Conservation (phyloP, 306 rosid species). For the Quercus aquifolioides region DNA sequence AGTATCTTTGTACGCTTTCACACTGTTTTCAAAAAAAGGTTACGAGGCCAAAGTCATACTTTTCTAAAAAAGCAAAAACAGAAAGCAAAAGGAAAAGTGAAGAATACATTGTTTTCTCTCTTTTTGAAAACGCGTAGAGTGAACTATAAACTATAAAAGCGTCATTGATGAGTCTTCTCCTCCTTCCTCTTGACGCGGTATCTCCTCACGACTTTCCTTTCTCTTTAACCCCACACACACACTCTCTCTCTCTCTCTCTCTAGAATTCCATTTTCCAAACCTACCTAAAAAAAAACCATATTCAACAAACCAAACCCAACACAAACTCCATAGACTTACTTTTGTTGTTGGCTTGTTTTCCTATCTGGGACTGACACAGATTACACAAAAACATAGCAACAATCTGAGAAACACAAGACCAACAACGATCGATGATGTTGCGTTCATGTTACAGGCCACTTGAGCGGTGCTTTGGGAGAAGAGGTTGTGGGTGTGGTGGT, state of each 20-base stretch:
- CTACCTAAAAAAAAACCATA: constrained; percentile 1
- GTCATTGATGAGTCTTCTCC: neutral
- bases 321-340: neutral
- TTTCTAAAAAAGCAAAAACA: neutral
- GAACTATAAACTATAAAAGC: neutral
- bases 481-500: constrained; percentile 13
- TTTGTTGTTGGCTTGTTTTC: too few relatives aligned
- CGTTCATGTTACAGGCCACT: constrained; percentile 43
- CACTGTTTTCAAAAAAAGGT: too few relatives aligned
- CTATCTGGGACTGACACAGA: too few relatives aligned
- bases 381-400: neutral
- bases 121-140: constrained; percentile 10
- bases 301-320: neutral
- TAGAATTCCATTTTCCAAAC: neutral
- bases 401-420: neutral
- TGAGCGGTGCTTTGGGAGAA: constrained; percentile 54
- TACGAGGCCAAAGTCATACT: too few relatives aligned
- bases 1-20: accelerated
- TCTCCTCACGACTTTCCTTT: constrained; percentile 16
- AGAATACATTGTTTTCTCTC: neutral
- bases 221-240: constrained; percentile 2
- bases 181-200: constrained; percentile 35
- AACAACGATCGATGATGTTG: constrained; percentile 40
- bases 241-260: constrained; percentile 7
- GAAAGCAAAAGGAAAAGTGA: neutral